Percentiles rank a stretch among this genome's conserved stretches.
These are phyloP conservation scores for Beverwykella pulmonaria DNA, from an alignment of 495 filamentous ascomycete genomes.

Conservation along the genomic window DNA sequence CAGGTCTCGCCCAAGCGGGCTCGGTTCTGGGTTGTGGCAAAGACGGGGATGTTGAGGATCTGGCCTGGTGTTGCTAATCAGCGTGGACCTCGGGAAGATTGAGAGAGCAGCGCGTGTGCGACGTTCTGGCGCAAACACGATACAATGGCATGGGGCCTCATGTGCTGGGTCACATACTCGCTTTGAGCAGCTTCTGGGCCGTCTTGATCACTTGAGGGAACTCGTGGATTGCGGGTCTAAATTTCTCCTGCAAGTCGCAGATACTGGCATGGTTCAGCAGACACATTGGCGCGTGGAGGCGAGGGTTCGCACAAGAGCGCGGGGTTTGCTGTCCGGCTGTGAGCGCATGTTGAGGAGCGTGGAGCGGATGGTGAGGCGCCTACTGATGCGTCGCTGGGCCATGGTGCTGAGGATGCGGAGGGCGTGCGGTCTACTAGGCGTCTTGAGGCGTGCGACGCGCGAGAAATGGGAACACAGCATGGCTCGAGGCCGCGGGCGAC, in stretches of 20 bases:
- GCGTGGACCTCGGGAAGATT: slow-evolving; percentile 5
- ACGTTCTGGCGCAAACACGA: neutral
- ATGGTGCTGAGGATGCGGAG: slow-evolving; percentile 13
- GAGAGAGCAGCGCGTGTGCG: neutral
- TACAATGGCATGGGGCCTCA: neutral
- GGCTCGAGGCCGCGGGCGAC: neutral
- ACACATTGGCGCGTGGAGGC: neutral
- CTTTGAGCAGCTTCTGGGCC: slow-evolving; percentile 56
- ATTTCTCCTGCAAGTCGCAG: slow-evolving; percentile 96
- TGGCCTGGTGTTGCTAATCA: slow-evolving; percentile 42
- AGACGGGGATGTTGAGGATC: slow-evolving; percentile 74
- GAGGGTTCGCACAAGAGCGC: slow-evolving; percentile 42
- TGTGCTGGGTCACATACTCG: slow-evolving; percentile 44
- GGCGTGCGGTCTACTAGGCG: neutral
- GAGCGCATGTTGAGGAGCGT: slow-evolving; percentile 17
- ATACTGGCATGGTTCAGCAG: slow-evolving; percentile 58
- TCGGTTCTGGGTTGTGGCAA: slow-evolving; percentile 80
- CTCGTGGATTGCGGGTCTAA: slow-evolving; percentile 77
- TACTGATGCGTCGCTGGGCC: slow-evolving; percentile 33
- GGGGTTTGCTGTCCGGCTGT: slow-evolving; percentile 38
- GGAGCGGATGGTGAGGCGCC: slow-evolving; percentile 10
- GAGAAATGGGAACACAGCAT: slow-evolving; percentile 1
- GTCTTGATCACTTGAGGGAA: slow-evolving; percentile 71
- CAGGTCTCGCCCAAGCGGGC: slow-evolving; percentile 76
- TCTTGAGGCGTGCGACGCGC: neutral